These are phyloP conservation scores for Pisolithus albus DNA, from an alignment of 768 basidiomycete genomes.

Conservation along the genomic window DNA sequence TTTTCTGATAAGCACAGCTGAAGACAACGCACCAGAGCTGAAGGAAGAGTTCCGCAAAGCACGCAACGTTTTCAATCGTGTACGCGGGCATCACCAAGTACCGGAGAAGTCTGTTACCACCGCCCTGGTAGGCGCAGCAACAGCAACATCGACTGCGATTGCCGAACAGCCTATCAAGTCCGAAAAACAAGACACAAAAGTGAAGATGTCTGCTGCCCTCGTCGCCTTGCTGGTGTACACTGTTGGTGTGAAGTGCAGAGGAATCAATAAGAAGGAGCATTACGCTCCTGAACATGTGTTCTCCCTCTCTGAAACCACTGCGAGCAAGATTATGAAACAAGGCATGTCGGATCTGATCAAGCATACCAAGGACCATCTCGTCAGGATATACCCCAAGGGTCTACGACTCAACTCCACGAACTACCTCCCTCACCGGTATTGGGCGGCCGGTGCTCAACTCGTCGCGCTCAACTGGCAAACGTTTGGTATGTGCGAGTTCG, in stretches of 20 bases:
- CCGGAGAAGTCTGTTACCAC: conserved; percentile 13
- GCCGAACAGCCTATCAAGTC: conserved; percentile 13
- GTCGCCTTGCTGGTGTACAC: conserved; percentile 84
- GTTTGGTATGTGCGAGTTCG: conserved; percentile 50
- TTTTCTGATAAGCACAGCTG: not conserved
- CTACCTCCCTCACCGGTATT: conserved; percentile 82
- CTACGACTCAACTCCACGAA: conserved; percentile 77
- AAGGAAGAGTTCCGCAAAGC: conserved; percentile 36
- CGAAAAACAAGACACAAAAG: conserved; percentile 30
- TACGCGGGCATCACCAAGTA: conserved; percentile 26
- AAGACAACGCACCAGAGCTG: conserved; percentile 22
- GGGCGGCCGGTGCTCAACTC: conserved; percentile 83
- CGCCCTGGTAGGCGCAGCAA: conserved; percentile 7
- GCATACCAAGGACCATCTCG: conserved; percentile 78
- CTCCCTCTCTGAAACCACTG: conserved; percentile 81
- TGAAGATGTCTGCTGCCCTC: conserved; percentile 70
- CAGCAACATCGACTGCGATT: conserved; percentile 8
- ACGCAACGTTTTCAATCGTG: conserved; percentile 37
- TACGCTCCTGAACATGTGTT: conserved; percentile 90
- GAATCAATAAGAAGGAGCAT: conserved; percentile 76
- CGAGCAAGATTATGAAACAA: conserved; percentile 67
- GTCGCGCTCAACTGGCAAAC: conserved; percentile 99
- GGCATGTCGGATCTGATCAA: conserved; percentile 69
- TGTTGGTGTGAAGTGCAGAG: conserved; percentile 89
- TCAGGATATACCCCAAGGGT: conserved; percentile 83